These are phyloP conservation scores for Gynostemma pentaphyllum DNA, from an alignment of 306 rosid species.

Conservation along the genomic window DNA sequence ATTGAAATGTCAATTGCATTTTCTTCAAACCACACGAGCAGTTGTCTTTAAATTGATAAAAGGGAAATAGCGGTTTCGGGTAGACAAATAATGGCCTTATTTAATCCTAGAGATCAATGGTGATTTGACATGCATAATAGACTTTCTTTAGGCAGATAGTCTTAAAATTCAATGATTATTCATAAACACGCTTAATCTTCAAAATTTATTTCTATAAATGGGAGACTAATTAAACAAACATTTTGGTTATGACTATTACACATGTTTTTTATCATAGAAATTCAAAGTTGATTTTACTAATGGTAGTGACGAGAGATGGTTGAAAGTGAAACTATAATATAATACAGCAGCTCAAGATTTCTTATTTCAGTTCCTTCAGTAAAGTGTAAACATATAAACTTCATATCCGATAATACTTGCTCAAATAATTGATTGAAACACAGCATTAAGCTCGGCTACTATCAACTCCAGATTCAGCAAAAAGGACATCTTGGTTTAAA, in stretches of 20 bases:
- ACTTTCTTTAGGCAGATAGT: not conserved
- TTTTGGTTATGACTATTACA: not conserved
- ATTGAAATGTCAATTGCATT: constrained; percentile 11
- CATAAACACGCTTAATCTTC: not conserved
- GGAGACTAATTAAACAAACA: not conserved
- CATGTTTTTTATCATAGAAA: not conserved
- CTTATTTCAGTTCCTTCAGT: not conserved
- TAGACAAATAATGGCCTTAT: not conserved
- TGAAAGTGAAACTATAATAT: not conserved
- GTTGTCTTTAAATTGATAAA: constrained; percentile 4
- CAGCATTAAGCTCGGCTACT: not conserved
- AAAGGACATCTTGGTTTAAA: not conserved
- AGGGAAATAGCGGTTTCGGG: not conserved
- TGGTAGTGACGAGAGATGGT: not conserved
- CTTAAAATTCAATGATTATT: not conserved
- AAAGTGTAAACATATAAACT: not conserved
- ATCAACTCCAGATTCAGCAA: not conserved
- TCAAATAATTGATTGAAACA: not conserved
- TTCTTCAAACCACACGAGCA: not conserved
- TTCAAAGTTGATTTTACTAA: not conserved
- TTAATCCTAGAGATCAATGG: not conserved
- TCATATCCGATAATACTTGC: not conserved
- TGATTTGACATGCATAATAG: not conserved
- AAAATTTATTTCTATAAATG: not conserved
- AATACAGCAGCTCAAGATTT: not conserved